These are phyloP conservation scores for Rhizopogon vesiculosus DNA, from an alignment of 768 basidiomycete genomes.

Conservation along the genomic window DNA sequence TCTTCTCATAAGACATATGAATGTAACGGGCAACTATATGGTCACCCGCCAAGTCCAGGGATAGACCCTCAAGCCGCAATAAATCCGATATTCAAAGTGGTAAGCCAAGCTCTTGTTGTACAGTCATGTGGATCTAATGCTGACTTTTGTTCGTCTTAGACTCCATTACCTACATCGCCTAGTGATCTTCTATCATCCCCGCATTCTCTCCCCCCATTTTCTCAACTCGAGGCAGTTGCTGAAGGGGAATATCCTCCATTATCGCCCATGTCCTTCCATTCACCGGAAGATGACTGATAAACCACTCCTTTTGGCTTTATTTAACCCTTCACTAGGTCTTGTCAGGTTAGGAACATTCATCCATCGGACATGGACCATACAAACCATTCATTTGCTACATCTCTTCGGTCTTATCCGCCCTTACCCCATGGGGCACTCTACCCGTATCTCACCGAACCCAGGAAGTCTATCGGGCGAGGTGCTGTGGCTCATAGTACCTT, in stretches of 20 bases:
- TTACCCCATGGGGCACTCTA: conserved; percentile 18
- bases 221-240: conserved; percentile 79
- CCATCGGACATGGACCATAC: conserved; percentile 7
- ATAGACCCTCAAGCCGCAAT: conserved; percentile 63
- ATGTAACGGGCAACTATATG: conserved; percentile 43
- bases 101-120: conserved; percentile 37
- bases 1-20: conserved; percentile 43
- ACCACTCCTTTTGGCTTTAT: conserved; percentile 16
- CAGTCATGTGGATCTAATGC: conserved; percentile 2
- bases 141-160: conserved; percentile 28
- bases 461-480: conserved; percentile 4
- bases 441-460: conserved; percentile 13
- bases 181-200: conserved; percentile 34
- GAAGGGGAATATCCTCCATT: conserved; percentile 70
- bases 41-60: conserved; percentile 58
- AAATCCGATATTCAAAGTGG: conserved; percentile 90
- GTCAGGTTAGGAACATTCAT: conserved; percentile 17
- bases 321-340: conserved; percentile 12
- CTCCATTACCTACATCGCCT: conserved; percentile 46
- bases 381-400: conserved; percentile 23
- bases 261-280: conserved; percentile 69
- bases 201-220: conserved; percentile 68
- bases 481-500: conserved; percentile 11
- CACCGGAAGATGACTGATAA: conserved; percentile 40
- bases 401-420: conserved; percentile 19